Percentiles rank a stretch among this genome's conserved stretches.
phyloP scores from a whole-genome alignment of 2,329 filamentous ascomycete genomes.

The Pseudogymnoascus sp. region DNA sequence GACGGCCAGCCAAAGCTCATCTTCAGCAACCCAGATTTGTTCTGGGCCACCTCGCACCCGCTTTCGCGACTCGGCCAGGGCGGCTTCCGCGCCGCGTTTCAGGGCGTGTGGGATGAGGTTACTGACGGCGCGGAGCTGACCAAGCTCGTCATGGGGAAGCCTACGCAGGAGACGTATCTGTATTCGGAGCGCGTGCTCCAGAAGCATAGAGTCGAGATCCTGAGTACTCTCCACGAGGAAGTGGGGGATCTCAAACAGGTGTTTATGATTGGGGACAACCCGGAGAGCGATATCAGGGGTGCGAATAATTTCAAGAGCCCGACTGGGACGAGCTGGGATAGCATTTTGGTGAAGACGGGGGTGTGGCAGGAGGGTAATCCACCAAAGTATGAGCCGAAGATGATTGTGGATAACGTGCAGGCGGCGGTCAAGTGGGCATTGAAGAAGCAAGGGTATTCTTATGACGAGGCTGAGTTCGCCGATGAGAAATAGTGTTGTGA shows the following conservation, averaged over 20 bases:
- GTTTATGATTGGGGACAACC: constrained; percentile 92
- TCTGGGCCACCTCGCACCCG: constrained; percentile 81
- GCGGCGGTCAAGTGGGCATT: constrained; percentile 72
- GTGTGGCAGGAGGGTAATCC: constrained; percentile 53
- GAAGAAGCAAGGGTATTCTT: constrained; percentile 38
- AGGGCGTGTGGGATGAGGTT: constrained; percentile 67
- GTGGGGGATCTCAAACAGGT: constrained; percentile 55
- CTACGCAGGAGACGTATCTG: constrained; percentile 64
- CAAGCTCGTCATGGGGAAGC: constrained; percentile 73
- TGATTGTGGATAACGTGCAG: constrained; percentile 64
- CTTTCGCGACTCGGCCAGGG: constrained; percentile 85
- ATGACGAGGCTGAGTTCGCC: background rate
- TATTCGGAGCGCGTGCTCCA: constrained; percentile 72
- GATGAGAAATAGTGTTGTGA: background rate
- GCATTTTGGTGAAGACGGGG: constrained; percentile 70
- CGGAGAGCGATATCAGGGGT: constrained; percentile 81
- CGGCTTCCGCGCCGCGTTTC: constrained; percentile 73
- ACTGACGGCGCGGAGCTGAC: constrained; percentile 53
- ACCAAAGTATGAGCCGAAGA: constrained; percentile 53
- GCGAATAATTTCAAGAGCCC: constrained; percentile 66
- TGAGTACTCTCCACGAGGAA: constrained; percentile 17
- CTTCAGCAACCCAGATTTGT: constrained; percentile 83
- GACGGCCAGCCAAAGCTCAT: constrained; percentile 73
- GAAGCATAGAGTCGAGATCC: constrained; percentile 38
- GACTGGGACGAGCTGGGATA: constrained; percentile 64